Evolutionary conservation across 2,329 filamentous ascomycete genomes (phyloP).

Genomic region (Fusarium sp.): DNA sequence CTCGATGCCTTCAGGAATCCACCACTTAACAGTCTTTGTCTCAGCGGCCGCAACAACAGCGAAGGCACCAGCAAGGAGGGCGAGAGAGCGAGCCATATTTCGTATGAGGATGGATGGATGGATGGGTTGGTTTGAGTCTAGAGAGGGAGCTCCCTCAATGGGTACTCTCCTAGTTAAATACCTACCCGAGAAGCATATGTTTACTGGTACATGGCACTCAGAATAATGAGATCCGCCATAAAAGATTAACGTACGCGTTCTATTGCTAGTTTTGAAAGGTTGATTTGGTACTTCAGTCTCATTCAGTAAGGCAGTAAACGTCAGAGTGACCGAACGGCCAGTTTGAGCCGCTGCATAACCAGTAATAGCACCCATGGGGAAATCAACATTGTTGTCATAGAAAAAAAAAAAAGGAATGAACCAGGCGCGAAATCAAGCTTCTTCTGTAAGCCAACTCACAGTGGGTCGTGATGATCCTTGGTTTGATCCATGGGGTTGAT

Average conservation of each 20-base stretch:
- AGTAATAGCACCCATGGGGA: too few relatives aligned
- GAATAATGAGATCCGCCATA: background rate
- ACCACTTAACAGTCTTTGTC: slow-evolving; percentile 44
- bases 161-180: background rate
- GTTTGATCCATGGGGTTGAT: background rate
- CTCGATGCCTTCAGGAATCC: slow-evolving; percentile 42
- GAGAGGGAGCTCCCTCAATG: background rate
- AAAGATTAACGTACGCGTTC: background rate
- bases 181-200: background rate
- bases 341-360: background rate
- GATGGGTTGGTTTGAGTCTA: slow-evolving; percentile 1
- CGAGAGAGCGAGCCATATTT: slow-evolving; percentile 43
- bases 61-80: slow-evolving; percentile 40
- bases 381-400: background rate
- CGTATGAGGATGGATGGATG: background rate
- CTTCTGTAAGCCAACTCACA: background rate
- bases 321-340: background rate
- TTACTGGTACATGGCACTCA: background rate
- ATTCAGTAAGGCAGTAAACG: background rate
- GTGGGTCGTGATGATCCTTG: background rate
- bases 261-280: background rate
- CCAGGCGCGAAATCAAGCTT: background rate
- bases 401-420: too few relatives aligned
- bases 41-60: slow-evolving; percentile 36
- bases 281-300: background rate